phyloP scores from a whole-genome alignment of 306 rosid species.

The Quercus variabilis region DNA sequence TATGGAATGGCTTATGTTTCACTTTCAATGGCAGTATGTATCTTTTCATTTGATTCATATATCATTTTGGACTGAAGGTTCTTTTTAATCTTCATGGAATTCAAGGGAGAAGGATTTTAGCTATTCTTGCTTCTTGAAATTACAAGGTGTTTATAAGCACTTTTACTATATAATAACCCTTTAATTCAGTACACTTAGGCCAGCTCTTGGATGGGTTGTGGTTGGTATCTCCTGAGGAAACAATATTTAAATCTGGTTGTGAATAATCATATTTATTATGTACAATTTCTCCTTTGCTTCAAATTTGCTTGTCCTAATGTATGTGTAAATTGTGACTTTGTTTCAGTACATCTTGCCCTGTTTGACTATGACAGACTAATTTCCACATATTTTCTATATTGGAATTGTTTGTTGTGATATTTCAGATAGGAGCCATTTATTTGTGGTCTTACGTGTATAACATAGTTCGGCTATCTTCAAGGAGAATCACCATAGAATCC shows the following conservation, averaged over 20 bases:
- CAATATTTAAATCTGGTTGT: background rate
- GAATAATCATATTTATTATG: background rate
- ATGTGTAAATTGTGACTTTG: background rate
- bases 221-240: background rate
- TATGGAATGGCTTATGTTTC: constrained; percentile 55
- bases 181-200: background rate
- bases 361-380: background rate
- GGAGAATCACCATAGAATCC: background rate
- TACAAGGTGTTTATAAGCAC: background rate
- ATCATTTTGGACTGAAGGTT: background rate
- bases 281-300: background rate
- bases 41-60: background rate
- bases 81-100: background rate
- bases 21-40: constrained; percentile 61
- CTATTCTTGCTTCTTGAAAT: background rate
- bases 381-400: background rate
- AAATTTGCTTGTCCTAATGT: background rate
- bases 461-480: constrained; percentile 45
- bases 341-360: background rate
- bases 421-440: constrained; percentile 47
- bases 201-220: background rate
- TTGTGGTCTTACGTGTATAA: constrained; percentile 59
- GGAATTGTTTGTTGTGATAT: background rate
- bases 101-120: background rate
- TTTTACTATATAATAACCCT: background rate